Conservation (phyloP, 371 early-diverging fungal species). For the Blastocladiella emersonii region DNA sequence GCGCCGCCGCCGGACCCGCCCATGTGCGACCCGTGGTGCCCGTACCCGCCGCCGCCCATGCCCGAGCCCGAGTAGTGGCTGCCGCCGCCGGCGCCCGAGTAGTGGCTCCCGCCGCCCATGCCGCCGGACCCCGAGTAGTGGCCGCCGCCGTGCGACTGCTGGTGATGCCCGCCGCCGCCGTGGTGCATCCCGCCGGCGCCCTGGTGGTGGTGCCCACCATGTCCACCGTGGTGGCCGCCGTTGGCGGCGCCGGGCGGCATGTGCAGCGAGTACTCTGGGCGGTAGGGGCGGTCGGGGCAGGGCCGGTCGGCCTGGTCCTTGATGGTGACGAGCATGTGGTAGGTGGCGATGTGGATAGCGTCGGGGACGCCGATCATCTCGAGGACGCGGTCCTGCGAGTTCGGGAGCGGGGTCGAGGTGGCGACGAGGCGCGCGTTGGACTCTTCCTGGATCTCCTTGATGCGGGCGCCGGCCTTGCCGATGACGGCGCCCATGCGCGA, state of each 20-base stretch:
- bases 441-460: conserved; percentile 29
- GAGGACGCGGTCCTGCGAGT: conserved; percentile 26
- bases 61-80: not conserved
- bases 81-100: not conserved
- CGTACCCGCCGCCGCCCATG: conserved; percentile 12
- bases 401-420: conserved; percentile 21
- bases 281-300: conserved; percentile 13
- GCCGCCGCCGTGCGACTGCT: no score
- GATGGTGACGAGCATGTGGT: conserved; percentile 29
- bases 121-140: not conserved
- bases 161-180: not conserved
- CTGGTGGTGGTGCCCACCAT: not conserved
- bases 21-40: no score
- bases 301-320: not conserved
- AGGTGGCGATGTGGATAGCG: conserved; percentile 59
- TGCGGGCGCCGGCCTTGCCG: conserved; percentile 25
- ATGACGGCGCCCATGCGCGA: conserved; percentile 44
- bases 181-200: not conserved
- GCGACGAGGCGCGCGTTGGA: conserved; percentile 22
- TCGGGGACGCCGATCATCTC: conserved; percentile 23
- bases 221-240: not conserved
- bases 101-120: not conserved
- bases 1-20: conserved; percentile 17
- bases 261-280: conserved; percentile 6
- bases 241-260: not conserved